These are phyloP conservation scores for Fulvia fulva DNA, from an alignment of 2,329 filamentous ascomycete genomes.

Conservation along the genomic window DNA sequence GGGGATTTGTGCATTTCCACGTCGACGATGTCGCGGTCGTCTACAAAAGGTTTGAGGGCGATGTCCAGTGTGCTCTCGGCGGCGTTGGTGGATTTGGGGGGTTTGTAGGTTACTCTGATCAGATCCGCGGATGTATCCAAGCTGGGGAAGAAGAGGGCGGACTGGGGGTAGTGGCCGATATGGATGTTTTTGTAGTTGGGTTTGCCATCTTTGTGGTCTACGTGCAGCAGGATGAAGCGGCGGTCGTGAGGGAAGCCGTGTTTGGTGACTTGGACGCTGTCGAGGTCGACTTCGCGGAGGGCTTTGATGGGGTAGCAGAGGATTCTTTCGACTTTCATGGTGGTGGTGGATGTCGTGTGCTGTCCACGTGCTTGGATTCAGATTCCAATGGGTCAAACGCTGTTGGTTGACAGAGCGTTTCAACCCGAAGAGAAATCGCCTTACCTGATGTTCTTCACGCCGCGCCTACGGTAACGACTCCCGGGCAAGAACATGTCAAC, in stretches of 20 bases:
- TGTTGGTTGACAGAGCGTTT: not conserved
- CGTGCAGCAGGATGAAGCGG: slow-evolving; percentile 41
- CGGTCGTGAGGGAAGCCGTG: slow-evolving; percentile 46
- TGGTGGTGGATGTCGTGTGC: not conserved
- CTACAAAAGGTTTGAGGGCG: slow-evolving; percentile 38
- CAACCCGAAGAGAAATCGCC: not conserved
- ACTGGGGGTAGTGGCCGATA: slow-evolving; percentile 37
- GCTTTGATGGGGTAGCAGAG: slow-evolving; percentile 49
- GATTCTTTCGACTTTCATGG: slow-evolving; percentile 36
- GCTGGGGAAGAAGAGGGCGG: slow-evolving; percentile 40
- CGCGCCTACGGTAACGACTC: not conserved
- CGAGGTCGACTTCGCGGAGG: slow-evolving; percentile 38
- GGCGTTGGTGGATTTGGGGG: slow-evolving; percentile 22
- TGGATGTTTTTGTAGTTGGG: slow-evolving; percentile 40
- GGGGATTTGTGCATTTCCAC: slow-evolving; percentile 44
- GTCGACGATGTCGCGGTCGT: slow-evolving; percentile 35
- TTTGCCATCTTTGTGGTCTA: slow-evolving; percentile 28
- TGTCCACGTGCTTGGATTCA: not conserved
- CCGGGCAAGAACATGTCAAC: not conserved
- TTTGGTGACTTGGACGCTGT: slow-evolving; percentile 39
- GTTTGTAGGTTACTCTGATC: slow-evolving; percentile 40
- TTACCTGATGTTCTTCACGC: not conserved
- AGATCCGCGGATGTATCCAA: slow-evolving; percentile 32
- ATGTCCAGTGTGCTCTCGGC: slow-evolving; percentile 33
- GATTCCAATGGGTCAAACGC: not conserved